These are phyloP conservation scores for Podospora anserina DNA, from an alignment of 495 filamentous ascomycete genomes.

Conservation along the genomic window DNA sequence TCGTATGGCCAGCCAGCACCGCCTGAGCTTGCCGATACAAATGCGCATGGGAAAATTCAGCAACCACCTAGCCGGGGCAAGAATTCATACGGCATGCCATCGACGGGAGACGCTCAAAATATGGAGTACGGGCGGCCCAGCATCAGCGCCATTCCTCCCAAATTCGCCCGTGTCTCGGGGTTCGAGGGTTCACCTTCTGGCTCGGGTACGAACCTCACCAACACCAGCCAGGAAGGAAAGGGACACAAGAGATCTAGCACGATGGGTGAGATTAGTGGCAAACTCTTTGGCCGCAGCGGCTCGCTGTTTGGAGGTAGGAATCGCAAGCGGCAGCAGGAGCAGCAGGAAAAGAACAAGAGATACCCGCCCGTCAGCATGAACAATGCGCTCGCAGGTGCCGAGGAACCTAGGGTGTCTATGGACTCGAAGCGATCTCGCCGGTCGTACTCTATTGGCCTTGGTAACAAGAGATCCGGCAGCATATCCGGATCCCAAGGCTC, in stretches of 20 bases:
- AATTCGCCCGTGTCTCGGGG: conserved; percentile 50
- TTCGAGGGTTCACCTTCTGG: conserved; percentile 24
- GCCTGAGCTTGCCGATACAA: conserved; percentile 82
- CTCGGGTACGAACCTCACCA: background rate
- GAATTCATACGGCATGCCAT: conserved; percentile 66
- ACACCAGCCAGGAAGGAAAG: conserved; percentile 40
- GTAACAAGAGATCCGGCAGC: conserved; percentile 64
- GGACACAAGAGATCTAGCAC: conserved; percentile 92
- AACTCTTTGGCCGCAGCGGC: conserved; percentile 73
- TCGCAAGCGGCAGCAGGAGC: conserved; percentile 45
- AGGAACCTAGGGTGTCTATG: conserved; percentile 67
- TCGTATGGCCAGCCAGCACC: conserved; percentile 88
- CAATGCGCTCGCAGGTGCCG: conserved; percentile 47
- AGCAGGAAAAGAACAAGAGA: conserved; percentile 51
- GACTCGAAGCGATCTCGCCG: conserved; percentile 67
- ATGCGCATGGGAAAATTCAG: conserved; percentile 84
- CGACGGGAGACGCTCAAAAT: conserved; percentile 53
- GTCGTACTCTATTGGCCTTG: conserved; percentile 71
- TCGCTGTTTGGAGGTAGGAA: conserved; percentile 68
- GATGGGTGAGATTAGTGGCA: conserved; percentile 73
- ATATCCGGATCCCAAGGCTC: conserved; percentile 51
- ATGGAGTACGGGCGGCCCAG: conserved; percentile 59
- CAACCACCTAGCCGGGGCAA: conserved; percentile 75
- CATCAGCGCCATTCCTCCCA: conserved; percentile 49
- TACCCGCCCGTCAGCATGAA: conserved; percentile 82